Conservation (phyloP, 2,329 filamentous ascomycete species). For the Claviceps africana region DNA sequence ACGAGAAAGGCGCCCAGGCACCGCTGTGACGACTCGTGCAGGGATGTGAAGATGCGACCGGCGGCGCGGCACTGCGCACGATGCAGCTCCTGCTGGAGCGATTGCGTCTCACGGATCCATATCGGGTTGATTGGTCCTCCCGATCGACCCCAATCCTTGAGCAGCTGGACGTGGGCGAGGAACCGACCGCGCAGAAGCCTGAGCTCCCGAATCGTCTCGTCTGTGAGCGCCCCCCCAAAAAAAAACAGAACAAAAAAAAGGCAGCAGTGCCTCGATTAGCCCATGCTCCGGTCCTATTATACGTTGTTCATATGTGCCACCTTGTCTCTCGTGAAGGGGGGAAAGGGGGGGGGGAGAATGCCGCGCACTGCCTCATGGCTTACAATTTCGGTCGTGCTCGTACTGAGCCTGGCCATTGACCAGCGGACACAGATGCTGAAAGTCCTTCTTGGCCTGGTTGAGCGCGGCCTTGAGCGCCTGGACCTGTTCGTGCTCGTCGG, state of each 20-base stretch:
- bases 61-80: constrained; percentile 44
- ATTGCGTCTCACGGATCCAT: constrained; percentile 40
- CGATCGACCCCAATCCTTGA: constrained; percentile 39
- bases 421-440: constrained; percentile 41
- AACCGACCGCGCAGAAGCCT: constrained; percentile 30
- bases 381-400: constrained; percentile 41
- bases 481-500: constrained; percentile 45
- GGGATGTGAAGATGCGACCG: constrained; percentile 38
- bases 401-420: constrained; percentile 45
- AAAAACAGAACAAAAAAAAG: no score
- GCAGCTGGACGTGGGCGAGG: constrained; percentile 31
- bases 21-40: constrained; percentile 31
- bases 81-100: constrained; percentile 37
- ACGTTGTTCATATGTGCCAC: no score
- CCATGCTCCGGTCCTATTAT: no score
- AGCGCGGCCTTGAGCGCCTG: constrained; percentile 40
- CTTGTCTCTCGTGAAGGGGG: no score
- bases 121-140: constrained; percentile 41
- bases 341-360: no score
- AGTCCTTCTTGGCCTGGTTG: constrained; percentile 46
- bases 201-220: constrained; percentile 38
- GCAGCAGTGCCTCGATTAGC: no score
- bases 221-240: no score
- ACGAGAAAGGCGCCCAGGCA: constrained; percentile 45
- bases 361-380: no score